Conservation (phyloP, 805 yeast genomes). For the Cyberlindnera bimundalis region DNA sequence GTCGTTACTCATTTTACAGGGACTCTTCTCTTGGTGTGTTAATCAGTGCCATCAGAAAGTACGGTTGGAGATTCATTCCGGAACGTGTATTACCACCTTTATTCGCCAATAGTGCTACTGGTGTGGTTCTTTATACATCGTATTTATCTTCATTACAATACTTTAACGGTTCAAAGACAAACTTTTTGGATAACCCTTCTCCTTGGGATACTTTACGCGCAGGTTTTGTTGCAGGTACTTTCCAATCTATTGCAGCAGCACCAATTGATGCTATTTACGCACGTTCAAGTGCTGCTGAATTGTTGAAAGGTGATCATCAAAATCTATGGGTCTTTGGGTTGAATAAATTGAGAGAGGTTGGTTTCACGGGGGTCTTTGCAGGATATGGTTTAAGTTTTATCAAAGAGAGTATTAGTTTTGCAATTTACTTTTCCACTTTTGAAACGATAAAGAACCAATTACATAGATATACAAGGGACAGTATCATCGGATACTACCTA, state of each 20-base stretch:
- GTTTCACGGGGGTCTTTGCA: conserved; percentile 82
- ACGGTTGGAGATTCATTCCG: conserved; percentile 87
- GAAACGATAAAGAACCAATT: conserved; percentile 74
- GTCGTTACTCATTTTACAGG: conserved; percentile 42
- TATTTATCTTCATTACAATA: conserved; percentile 57
- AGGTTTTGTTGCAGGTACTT: conserved; percentile 82
- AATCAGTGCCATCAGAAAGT: conserved; percentile 61
- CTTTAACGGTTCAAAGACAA: conserved; percentile 27
- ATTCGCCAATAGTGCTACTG: conserved; percentile 85
- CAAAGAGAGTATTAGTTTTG: conserved; percentile 83
- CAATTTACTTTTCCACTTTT: conserved; percentile 76
- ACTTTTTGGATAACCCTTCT: conserved; percentile 22
- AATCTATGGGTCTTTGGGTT: conserved; percentile 77
- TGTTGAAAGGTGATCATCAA: conserved; percentile 62
- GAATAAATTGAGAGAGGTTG: conserved; percentile 66
- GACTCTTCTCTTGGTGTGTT: conserved; percentile 80
- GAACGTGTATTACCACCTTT: conserved; percentile 80
- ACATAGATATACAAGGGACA: conserved; percentile 43
- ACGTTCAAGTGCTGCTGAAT: conserved; percentile 71
- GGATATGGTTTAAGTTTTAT: conserved; percentile 76
- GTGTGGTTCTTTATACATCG: conserved; percentile 79
- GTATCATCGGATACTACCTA: conserved; percentile 41
- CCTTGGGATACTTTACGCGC: conserved; percentile 64
- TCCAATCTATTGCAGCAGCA: conserved; percentile 88
- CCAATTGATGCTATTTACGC: conserved; percentile 91